Base-by-base conservation (phyloP, 1,284 basidiomycete species). In the Paramarasmius palmivorus region DNA sequence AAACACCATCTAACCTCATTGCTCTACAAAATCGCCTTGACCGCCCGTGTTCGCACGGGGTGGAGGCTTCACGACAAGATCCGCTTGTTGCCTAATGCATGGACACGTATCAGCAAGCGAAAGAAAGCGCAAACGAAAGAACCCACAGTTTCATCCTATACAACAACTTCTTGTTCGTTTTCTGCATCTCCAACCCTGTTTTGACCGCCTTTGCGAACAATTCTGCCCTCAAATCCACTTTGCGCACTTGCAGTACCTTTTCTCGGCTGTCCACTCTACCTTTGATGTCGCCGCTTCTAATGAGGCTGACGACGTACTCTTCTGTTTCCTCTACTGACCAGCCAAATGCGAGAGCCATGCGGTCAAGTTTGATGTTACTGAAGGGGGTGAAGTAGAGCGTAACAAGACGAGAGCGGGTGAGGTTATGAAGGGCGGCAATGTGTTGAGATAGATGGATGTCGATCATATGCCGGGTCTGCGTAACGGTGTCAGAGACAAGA, bases 321-420 rank as follows among this genome's bases (percentile, higher is more conserved):
- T 90, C 85, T 15, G 90, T 81, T 55, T 85, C 82, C 10, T 82
- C 80, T 4, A 88, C 72, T 0, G 77, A 75, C 84, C 91, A 91
- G 5, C 93, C 93, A 62, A 96, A 95, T 3, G 92, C 90, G 2
- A 70, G 69, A 37, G 86, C 84, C 88, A 95, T 91, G 29, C 89
- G 79, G 38, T 86, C 81, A 22, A 96, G 81, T 59, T 82, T 80
- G 65, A 95, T 90, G 37, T 40, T 55, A 36, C 54, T 53, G 50
- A 53, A 55, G 12, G 51, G 54, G 4, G 51, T 45, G 38, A 53
- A 55, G 22, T 55, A 55, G 20, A 58, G 57, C 8, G 51, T 50
- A 6, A 53, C 57, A n/a, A 55, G 51, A 10, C 52, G 51, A 15
- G 51, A 55, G 22, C 53, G 53, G 5, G 54, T 53, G 7, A 55